These are phyloP conservation scores for Boletus pseudopeckii DNA, from an alignment of 768 basidiomycete species.

Conservation along the genomic window DNA sequence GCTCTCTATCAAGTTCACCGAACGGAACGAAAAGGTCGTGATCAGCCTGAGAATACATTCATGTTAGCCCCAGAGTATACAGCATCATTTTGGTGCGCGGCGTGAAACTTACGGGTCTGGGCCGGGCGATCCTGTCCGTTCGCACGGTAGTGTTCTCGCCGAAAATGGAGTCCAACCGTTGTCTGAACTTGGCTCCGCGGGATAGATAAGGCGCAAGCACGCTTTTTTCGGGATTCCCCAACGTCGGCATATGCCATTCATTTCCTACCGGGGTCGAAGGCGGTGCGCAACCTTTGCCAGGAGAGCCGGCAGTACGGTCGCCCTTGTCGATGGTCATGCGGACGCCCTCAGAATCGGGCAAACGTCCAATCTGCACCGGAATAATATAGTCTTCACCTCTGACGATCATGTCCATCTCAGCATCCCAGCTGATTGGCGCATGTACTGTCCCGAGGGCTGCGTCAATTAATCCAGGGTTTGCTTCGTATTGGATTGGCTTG, in stretches of 20 bases:
- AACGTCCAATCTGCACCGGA: background rate
- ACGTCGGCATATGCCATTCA: background rate
- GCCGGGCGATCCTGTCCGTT: constrained; percentile 19
- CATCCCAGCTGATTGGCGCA: constrained; percentile 21
- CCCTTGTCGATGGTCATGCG: background rate
- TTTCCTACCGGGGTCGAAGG: background rate
- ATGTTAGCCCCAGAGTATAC: background rate
- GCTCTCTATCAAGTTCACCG: constrained; percentile 7
- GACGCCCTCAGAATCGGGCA: background rate
- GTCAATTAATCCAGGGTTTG: constrained; percentile 16
- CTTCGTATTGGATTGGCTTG: constrained; percentile 23
- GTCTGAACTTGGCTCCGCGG: constrained; percentile 18
- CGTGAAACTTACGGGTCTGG: constrained; percentile 17
- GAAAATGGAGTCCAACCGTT: constrained; percentile 17
- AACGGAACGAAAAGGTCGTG: constrained; percentile 4
- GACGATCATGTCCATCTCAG: constrained; percentile 7
- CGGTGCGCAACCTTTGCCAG: background rate
- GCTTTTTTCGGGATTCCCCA: background rate
- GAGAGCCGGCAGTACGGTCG: background rate
- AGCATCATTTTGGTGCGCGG: background rate
- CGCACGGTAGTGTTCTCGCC: constrained; percentile 21
- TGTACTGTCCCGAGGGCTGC: constrained; percentile 22
- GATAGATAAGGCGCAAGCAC: constrained; percentile 16
- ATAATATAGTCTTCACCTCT: background rate
- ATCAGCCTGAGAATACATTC: constrained; percentile 8